A percentile compares a stretch with the other conserved stretches of the same genome.
Conservation (phyloP, 1,284 basidiomycete genomes). For the Cerioporus squamosus region DNA sequence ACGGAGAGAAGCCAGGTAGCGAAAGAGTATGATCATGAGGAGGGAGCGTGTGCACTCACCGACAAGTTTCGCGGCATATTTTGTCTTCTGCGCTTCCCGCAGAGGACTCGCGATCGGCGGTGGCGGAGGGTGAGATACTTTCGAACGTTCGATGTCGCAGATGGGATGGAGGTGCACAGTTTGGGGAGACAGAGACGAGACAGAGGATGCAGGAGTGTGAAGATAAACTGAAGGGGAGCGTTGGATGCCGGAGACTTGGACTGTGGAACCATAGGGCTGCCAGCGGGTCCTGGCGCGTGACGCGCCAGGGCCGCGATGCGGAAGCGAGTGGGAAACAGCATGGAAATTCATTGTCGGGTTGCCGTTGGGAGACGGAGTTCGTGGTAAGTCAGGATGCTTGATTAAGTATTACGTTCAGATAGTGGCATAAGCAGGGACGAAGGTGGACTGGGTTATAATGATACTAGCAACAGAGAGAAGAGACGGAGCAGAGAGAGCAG, state of each 20-base stretch:
- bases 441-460: slow-evolving; percentile 29
- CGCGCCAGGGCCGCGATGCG: slow-evolving; percentile 70
- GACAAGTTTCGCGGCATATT: slow-evolving; percentile 67
- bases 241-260: slow-evolving; percentile 36
- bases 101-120: slow-evolving; percentile 38
- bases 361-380: neutral
- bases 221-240: slow-evolving; percentile 50
- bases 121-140: slow-evolving; percentile 30
- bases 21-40: neutral
- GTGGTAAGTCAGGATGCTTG: no score
- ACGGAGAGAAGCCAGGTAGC: slow-evolving; percentile 2
- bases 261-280: slow-evolving; percentile 66
- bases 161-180: slow-evolving; percentile 35
- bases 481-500: neutral
- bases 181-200: slow-evolving; percentile 47
- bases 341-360: slow-evolving; percentile 46
- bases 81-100: slow-evolving; percentile 60
- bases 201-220: slow-evolving; percentile 64
- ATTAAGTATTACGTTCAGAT: slow-evolving; percentile 24
- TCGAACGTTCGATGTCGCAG: slow-evolving; percentile 42
- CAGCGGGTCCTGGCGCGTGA: slow-evolving; percentile 69
- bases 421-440: slow-evolving; percentile 30
- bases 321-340: slow-evolving; percentile 60
- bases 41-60: slow-evolving; percentile 51
- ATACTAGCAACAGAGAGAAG: slow-evolving; percentile 18